Conservation (phyloP, 148 eudicot species). For the Pharnaceum exiguum region DNA sequence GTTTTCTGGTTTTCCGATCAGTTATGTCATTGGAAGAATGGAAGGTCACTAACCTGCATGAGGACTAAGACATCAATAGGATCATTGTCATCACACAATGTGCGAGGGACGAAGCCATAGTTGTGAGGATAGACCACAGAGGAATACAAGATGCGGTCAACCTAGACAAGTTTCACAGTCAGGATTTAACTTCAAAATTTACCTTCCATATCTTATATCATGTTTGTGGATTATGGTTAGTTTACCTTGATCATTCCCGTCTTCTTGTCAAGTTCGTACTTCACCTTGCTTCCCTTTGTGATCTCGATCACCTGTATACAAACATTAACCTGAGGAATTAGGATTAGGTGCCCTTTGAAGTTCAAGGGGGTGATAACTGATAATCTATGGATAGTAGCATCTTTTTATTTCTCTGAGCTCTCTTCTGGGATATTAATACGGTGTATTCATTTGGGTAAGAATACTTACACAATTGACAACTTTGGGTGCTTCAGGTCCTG, state of each 20-base stretch:
- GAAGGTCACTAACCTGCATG: slow-evolving; percentile 77
- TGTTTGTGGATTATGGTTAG: too few species aligned
- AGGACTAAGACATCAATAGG: slow-evolving; percentile 80
- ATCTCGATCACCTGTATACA: slow-evolving; percentile 72
- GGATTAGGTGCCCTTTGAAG: neutral
- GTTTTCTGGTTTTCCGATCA: too few species aligned
- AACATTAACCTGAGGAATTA: neutral
- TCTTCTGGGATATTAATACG: neutral
- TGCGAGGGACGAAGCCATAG: slow-evolving; percentile 86
- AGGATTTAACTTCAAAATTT: neutral
- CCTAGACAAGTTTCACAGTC: slow-evolving; percentile 25
- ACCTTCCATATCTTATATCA: neutral
- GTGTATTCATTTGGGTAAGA: neutral
- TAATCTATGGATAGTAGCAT: too few species aligned
- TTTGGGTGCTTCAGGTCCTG: slow-evolving; percentile 68
- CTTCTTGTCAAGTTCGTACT: slow-evolving; percentile 81
- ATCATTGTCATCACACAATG: slow-evolving; percentile 83
- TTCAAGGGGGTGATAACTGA: too few species aligned
- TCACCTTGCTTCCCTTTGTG: slow-evolving; percentile 72
- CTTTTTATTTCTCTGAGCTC: too few species aligned
- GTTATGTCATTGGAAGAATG: neutral
- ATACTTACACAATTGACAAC: slow-evolving; percentile 54
- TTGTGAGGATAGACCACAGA: slow-evolving; percentile 90
- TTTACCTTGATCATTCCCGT: slow-evolving; percentile 76
- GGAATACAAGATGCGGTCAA: slow-evolving; percentile 78